Conservation (phyloP, 768 basidiomycete species). For the Amanita inopinata region DNA sequence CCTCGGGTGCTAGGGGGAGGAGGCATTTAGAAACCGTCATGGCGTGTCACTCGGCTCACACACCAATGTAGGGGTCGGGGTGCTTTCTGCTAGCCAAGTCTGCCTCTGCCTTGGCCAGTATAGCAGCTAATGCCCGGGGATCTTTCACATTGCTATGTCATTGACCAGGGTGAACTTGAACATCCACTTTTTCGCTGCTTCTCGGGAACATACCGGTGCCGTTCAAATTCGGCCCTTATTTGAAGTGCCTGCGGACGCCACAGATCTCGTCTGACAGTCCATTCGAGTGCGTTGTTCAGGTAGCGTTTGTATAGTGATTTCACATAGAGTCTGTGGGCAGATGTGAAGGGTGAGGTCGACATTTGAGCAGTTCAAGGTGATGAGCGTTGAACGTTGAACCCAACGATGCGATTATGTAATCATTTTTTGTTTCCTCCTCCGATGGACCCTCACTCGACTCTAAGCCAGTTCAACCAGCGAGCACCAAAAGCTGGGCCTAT, state of each 20-base stretch:
- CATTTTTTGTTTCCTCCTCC: neutral
- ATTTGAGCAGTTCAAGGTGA: too few species aligned
- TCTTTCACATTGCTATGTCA: slow-evolving; percentile 65
- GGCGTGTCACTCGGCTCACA: slow-evolving; percentile 26
- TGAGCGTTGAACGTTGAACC: neutral
- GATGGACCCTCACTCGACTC: slow-evolving; percentile 76
- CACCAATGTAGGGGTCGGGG: slow-evolving; percentile 91
- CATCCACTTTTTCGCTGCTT: neutral
- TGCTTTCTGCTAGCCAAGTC: slow-evolving; percentile 57
- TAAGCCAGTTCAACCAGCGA: slow-evolving; percentile 67
- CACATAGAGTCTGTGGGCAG: slow-evolving; percentile 74
- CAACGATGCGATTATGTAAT: slow-evolving; percentile 5
- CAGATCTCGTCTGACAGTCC: slow-evolving; percentile 77
- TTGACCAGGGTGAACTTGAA: too few species aligned
- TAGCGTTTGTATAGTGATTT: slow-evolving; percentile 87
- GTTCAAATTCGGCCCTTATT: slow-evolving; percentile 89
- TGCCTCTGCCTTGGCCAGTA: slow-evolving; percentile 76
- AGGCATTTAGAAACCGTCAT: neutral
- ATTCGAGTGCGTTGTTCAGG: slow-evolving; percentile 82
- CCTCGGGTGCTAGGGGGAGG: slow-evolving; percentile 50
- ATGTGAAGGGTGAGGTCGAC: slow-evolving; percentile 19
- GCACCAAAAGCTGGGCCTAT: slow-evolving; percentile 58
- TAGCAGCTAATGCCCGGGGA: slow-evolving; percentile 68
- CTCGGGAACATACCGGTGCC: slow-evolving; percentile 59
- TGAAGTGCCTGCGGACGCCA: slow-evolving; percentile 81